These are phyloP conservation scores for Coprinellus micaceus DNA, from an alignment of 768 basidiomycete species.

Conservation along the genomic window DNA sequence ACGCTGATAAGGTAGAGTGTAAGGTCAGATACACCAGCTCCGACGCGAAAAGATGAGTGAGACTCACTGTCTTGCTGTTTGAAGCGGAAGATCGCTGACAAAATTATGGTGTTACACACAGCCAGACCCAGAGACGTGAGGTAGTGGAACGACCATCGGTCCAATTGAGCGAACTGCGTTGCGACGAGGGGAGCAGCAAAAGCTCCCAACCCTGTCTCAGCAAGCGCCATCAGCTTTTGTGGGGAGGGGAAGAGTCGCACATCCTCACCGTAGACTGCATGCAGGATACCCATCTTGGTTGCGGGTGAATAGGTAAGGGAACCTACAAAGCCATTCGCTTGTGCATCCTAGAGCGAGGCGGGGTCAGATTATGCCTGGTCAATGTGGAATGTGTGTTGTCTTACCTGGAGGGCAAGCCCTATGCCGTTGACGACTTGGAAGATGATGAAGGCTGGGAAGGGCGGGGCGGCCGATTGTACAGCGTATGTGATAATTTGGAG, in stretches of 20 bases:
- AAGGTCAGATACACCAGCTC: not conserved
- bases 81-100: slow-evolving; percentile 62
- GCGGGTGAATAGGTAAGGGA: slow-evolving; percentile 50
- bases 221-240: not conserved
- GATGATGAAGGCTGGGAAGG: slow-evolving; percentile 61
- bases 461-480: slow-evolving; percentile 52
- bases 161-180: slow-evolving; percentile 70
- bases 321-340: slow-evolving; percentile 69
- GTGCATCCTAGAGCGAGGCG: slow-evolving; percentile 50
- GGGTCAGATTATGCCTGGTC: not conserved
- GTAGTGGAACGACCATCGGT: slow-evolving; percentile 76
- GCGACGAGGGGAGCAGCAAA: slow-evolving; percentile 69
- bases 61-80: slow-evolving; percentile 63
- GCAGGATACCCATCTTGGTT: slow-evolving; percentile 65
- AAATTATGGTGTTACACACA: slow-evolving; percentile 45
- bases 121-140: slow-evolving; percentile 66
- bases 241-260: not conserved
- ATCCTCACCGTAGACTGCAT: slow-evolving; percentile 57
- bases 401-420: slow-evolving; percentile 44
- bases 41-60: not conserved
- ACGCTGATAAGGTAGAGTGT: slow-evolving; percentile 35
- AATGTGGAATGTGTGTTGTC: slow-evolving; percentile 1
- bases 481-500: slow-evolving; percentile 52
- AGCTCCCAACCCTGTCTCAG: slow-evolving; percentile 71
- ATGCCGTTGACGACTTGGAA: slow-evolving; percentile 41